A percentile compares a stretch with the other conserved stretches of the same genome.
These are phyloP conservation scores for Trichosporon sp. DNA, from an alignment of 1,284 basidiomycete genomes.

Conservation along the genomic window DNA sequence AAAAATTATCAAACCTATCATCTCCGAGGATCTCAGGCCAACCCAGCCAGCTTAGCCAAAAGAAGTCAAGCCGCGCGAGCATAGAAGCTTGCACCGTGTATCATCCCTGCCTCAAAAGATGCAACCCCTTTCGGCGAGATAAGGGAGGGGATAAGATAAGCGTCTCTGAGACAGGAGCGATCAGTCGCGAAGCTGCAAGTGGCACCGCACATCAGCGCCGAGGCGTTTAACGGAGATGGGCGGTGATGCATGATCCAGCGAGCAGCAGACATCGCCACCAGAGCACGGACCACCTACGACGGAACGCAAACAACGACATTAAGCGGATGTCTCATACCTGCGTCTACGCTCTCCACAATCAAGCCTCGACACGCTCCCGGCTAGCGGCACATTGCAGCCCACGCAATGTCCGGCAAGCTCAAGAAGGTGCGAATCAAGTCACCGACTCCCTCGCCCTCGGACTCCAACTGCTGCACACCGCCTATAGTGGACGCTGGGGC, in stretches of 20 bases:
- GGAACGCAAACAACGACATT: background rate
- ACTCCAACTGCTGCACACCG: too few relatives aligned
- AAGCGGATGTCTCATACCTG: background rate
- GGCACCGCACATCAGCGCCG: background rate
- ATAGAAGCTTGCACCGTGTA: too few relatives aligned
- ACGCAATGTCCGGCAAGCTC: background rate
- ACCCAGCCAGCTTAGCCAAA: too few relatives aligned
- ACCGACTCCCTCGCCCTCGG: background rate
- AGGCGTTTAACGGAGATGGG: background rate
- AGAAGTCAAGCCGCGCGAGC: background rate
- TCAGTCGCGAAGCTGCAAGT: background rate
- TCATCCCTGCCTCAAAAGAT: too few relatives aligned
- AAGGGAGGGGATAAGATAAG: background rate
- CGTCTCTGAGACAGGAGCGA: background rate
- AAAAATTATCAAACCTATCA: too few relatives aligned
- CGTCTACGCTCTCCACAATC: too few relatives aligned
- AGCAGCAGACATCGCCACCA: background rate
- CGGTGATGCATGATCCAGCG: background rate
- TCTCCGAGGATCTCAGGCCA: too few relatives aligned
- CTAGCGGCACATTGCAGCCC: too few relatives aligned
- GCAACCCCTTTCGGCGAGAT: too few relatives aligned
- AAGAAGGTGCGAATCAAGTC: slow-evolving; percentile 1
- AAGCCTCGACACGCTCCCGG: too few relatives aligned
- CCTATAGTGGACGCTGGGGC: too few relatives aligned
- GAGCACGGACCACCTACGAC: background rate